Evolutionary conservation across 805 yeast genomes (phyloP), one percentile per base, ranked within the genome.

Genomic region (Pichia ethanolica): DNA sequence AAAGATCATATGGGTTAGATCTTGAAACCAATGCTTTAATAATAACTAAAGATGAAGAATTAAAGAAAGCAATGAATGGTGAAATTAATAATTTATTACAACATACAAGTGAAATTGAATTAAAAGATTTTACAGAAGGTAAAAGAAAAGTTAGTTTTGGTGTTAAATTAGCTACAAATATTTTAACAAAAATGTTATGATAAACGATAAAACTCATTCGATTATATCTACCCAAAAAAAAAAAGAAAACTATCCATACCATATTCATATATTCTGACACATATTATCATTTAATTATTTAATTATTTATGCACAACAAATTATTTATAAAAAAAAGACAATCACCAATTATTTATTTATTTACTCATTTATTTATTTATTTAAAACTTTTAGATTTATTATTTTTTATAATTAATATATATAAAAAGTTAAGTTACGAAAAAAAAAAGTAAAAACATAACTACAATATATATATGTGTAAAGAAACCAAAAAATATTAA

Each of bases 1-100:
- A 84, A 54, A 74, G 99, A 53, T 90, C 97, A 0, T 91, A 91
- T 60, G 75, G 84, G 3, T 77, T 84, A 51, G 99, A 93, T 65
- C 71, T 93, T 50, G 99, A 93, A 67, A 77, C 91, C 7, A 91
- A 93, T 61, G 95, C 90, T 0, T 70, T 93, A 1, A 65, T 91
- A 1, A 68, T 89, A 12, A 90, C 97, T 1, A 75, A 71, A 47
- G 90, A 87, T 62, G 67, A 71, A 14, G 70, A 68, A 3, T 71
- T 91, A 54, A 82, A 82, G 60, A 45, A 55, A 5, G 59, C 70
- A 44, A 82, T 90, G 85, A 66, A 67, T 33, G 56, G 57, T 0
- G 98, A 90, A 64, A 69, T 89, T 35, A 75, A 76, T 13, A 73
- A 87, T 63, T 69, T 89, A 45, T 66, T 75, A 67, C 54, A 63